Evolutionary conservation across 768 basidiomycete genomes (phyloP), one percentile per base, ranked within the genome.

Genomic region (Hygrophoropsis aurantiaca): DNA sequence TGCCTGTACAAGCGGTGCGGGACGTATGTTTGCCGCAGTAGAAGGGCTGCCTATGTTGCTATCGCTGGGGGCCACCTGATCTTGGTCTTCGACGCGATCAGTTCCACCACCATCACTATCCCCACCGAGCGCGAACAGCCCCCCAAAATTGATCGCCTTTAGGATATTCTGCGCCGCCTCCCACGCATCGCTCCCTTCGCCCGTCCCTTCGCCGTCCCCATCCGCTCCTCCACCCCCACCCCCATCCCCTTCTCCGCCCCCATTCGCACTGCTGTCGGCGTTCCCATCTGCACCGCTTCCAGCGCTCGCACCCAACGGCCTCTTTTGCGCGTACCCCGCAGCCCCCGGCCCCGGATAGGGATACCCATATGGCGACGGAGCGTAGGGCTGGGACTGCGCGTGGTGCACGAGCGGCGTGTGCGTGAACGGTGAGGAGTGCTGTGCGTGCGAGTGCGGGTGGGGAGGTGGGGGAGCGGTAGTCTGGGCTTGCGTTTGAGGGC

Each of bases 141-240:
- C 70, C 4, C 79, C 81, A 56, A 87, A 86, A 60, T 87, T 86
- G 66, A 89, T 86, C 3, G 85, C 86, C 55, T 83, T 80, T 44
- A 89, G 72, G 39, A 89, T 89, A 51, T 79, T 84, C 57, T 88
- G 84, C 7, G 87, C 87, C 1, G 87, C 86, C 58, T 86, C 81
- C 76, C 85, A 88, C 11, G 84, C 83, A 49, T 85, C 82, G 49
- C 71, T 72, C n/a, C 71, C 73, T 38, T 77, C 73, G 13, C 58
- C 71, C 9, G 55, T 60, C 40, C 72, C 71, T 13, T 69, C 67
- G 24, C 57, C 53, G 52, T 50, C 19, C 19, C 40, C 16, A 7
- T 46, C 46, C 18, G 40, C 5, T 11, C n/a, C n/a, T n/a, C n/a
- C n/a, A n/a, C n/a, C n/a, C n/a, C n/a, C n/a, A n/a, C n/a, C n/a